A percentile compares a stretch with the other conserved stretches of the same genome.
These are phyloP conservation scores for Leccinum ochraceum DNA, from an alignment of 768 basidiomycete genomes.

Conservation along the genomic window DNA sequence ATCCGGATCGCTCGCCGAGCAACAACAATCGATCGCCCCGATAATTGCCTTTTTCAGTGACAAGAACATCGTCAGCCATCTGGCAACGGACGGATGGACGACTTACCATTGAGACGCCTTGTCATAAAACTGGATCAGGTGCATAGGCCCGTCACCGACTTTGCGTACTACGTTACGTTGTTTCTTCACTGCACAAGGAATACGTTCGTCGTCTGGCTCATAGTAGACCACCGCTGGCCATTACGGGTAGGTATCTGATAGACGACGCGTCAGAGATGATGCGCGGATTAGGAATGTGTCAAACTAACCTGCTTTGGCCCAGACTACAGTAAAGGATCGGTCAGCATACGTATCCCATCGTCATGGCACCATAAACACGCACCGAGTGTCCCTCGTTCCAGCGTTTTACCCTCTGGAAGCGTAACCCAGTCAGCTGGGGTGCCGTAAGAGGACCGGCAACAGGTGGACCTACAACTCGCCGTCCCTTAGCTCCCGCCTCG, in stretches of 20 bases:
- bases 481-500: constrained; percentile 10
- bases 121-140: constrained; percentile 84
- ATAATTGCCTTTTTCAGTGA: constrained; percentile 61
- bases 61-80: neutral
- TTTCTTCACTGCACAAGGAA: constrained; percentile 47
- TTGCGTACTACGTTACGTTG: constrained; percentile 28
- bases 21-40: constrained; percentile 50
- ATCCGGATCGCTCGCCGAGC: constrained; percentile 53
- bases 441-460: constrained; percentile 9
- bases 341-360: neutral
- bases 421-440: constrained; percentile 25
- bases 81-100: neutral
- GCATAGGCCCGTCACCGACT: constrained; percentile 45
- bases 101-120: constrained; percentile 60
- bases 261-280: constrained; percentile 10
- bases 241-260: constrained; percentile 74
- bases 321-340: constrained; percentile 48
- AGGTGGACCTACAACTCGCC: constrained; percentile 5
- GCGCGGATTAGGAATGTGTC: neutral
- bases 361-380: constrained; percentile 19
- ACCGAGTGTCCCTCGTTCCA: constrained; percentile 70
- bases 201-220: constrained; percentile 54
- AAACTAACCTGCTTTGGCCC: constrained; percentile 74
- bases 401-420: constrained; percentile 36
- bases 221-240: constrained; percentile 52